A percentile compares a stretch with the other conserved stretches of the same genome.
Evolutionary conservation across 1,284 basidiomycete genomes (phyloP).

Genomic region (Cystobasidium pallidum): DNA sequence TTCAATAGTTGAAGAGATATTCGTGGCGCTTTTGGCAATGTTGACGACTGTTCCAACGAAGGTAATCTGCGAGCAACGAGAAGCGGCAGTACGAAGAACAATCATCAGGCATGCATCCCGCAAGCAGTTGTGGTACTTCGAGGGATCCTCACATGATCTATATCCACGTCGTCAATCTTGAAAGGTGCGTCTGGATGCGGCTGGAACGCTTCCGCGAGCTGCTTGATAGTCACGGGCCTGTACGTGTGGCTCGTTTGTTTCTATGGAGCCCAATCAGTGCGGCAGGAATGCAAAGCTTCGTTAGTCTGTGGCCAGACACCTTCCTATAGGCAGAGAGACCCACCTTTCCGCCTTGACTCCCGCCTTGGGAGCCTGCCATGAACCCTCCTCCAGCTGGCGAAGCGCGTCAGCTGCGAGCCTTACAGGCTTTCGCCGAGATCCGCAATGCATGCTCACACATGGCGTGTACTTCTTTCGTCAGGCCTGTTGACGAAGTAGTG

Average conservation of each 20-base stretch:
- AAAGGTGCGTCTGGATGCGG: conserved; percentile 86
- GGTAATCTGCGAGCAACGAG: conserved; percentile 57
- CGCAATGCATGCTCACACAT: conserved; percentile 7
- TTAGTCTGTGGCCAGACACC: neutral
- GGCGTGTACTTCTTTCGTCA: neutral
- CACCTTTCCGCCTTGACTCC: conserved; percentile 39
- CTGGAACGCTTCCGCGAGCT: conserved; percentile 76
- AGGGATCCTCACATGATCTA: conserved; percentile 69
- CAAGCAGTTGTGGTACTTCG: neutral
- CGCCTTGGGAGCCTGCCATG: conserved; percentile 34
- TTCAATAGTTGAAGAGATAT: conserved; percentile 77
- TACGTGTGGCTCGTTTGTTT: conserved; percentile 56
- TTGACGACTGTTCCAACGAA: conserved; percentile 81
- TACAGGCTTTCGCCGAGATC: neutral
- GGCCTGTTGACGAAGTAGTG: neutral
- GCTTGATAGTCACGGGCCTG: conserved; percentile 82
- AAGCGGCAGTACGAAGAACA: conserved; percentile 8
- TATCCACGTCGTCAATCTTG: conserved; percentile 75
- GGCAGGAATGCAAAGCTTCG: neutral
- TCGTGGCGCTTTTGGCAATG: conserved; percentile 74
- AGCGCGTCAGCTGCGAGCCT: neutral
- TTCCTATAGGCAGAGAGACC: neutral
- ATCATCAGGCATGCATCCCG: neutral
- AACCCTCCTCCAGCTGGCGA: conserved; percentile 35
- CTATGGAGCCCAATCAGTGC: neutral